Evolutionary conservation across 2,329 filamentous ascomycete genomes (phyloP), one percentile per base, ranked within the genome.

Genomic region (Diplodia sapinea): DNA sequence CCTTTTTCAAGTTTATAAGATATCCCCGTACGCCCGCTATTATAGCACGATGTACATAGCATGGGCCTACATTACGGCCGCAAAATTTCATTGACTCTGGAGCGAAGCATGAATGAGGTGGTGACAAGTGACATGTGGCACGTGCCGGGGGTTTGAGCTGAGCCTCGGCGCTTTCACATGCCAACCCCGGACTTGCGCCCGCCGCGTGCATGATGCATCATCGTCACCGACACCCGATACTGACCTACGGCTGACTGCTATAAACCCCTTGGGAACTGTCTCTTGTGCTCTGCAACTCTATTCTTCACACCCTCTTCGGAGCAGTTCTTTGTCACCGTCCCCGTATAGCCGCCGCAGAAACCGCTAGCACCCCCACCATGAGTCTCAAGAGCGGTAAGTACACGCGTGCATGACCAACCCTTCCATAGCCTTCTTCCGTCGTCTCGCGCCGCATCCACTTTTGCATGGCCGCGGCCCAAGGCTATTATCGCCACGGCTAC

Each of bases 341-440:
- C 31, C 31, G 31, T 33, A 11, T 13, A 47, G 55, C 55, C 54
- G 12, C 55, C 26, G 31, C 54, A 38, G 54, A 56, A 59, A 26
- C 36, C 65, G 15, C 65, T 43, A 33, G 36, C 36, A 11, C 36
- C 4, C 15, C 50, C 54, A 85, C 72, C 73, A 93, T 93, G 90
- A 84, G 88, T 86, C 85, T 93, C 82, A 89, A 89, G 81, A 89
- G 90, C 82, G 86, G 90, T 91, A 83, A 72, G 84, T 49, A 33
- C 31, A 12, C 43, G 43, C 43, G 43, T 47, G 43, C 65, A 47
- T 23, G 50, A 51, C 49, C 36, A 38, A 38, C 36, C 36, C 56
- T 67, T 13, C 54, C 47, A 50, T 56, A 23, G n/a, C 26, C 55
- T 50, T 65, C 50, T 47, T 49, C 36, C 36, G 36, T 38, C 62